Conservation (phyloP, 23 red algal genomes). For the Gracilaria domingensis region DNA sequence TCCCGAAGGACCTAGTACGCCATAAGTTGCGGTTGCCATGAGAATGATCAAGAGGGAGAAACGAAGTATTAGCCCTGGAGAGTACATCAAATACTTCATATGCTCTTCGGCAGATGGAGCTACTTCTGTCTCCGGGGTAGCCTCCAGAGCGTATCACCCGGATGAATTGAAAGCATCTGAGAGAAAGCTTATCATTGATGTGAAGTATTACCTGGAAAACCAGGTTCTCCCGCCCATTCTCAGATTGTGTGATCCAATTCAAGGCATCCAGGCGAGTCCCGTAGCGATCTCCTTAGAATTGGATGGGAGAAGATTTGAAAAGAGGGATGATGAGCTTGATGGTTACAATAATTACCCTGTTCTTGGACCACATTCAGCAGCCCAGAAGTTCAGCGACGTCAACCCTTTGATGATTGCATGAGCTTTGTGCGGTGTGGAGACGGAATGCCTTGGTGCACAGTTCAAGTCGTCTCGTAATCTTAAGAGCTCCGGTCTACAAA, state of each 20-base stretch:
- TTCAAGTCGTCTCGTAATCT: constrained; percentile 42
- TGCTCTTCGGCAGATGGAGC: constrained; percentile 30
- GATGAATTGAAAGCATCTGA: constrained; percentile 79
- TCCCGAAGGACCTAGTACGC: constrained; percentile 68
- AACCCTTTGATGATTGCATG: constrained; percentile 45
- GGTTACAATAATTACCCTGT: constrained; percentile 11
- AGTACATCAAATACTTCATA: constrained; percentile 94
- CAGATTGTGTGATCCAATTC: constrained; percentile 85
- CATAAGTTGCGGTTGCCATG: constrained; percentile 96
- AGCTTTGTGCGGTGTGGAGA: constrained; percentile 9
- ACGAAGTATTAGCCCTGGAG: constrained; percentile 64
- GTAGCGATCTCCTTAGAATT: constrained; percentile 78
- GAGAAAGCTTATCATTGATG: constrained; percentile 72
- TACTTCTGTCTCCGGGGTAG: constrained; percentile 32
- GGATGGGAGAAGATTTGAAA: constrained; percentile 72
- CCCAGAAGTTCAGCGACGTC: constrained; percentile 64
- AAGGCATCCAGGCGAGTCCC: constrained; percentile 79
- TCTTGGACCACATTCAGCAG: constrained; percentile 29
- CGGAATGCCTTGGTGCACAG: constrained; percentile 33
- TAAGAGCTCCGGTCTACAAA: constrained; percentile 49
- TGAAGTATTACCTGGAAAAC: constrained; percentile 89
- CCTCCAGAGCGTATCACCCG: constrained; percentile 83
- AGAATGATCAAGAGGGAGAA: constrained; percentile 65
- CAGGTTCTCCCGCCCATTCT: constrained; percentile 87
- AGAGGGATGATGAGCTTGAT: constrained; percentile 11